Conservation (phyloP, 495 filamentous ascomycete species). For the Bathelium albidoporum region DNA sequence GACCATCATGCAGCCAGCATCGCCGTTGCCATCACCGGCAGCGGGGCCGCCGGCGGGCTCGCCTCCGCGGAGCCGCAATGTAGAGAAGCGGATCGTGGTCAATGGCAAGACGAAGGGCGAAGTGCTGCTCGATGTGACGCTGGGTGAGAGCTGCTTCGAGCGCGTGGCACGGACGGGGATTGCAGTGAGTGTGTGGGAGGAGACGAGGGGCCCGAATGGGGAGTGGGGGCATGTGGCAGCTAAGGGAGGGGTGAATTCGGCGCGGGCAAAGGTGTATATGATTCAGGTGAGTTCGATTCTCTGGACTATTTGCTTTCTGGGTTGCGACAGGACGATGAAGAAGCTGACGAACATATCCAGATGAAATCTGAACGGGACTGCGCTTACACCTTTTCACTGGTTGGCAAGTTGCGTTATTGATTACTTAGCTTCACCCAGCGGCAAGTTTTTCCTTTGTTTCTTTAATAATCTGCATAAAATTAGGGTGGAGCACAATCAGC, state of each 20-base stretch:
- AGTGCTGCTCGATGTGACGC: conserved; percentile 68
- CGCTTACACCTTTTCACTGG: conserved; percentile 24
- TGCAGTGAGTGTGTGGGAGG: conserved; percentile 77
- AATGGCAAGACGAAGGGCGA: conserved; percentile 54
- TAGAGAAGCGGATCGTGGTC: conserved; percentile 77
- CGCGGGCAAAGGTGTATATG: conserved; percentile 68
- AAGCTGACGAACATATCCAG: background rate
- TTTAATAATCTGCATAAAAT: background rate
- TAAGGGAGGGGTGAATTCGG: conserved; percentile 58
- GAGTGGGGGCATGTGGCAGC: conserved; percentile 54
- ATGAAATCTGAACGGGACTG: conserved; percentile 26
- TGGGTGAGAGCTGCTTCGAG: conserved; percentile 77
- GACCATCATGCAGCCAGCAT: conserved; percentile 62
- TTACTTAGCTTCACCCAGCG: background rate
- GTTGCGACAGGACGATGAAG: background rate
- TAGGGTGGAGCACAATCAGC: background rate
- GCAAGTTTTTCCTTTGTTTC: conserved; percentile 4
- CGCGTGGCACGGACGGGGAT: conserved; percentile 74
- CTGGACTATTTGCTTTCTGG: background rate
- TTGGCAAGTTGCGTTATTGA: conserved; percentile 23
- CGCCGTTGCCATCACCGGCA: conserved; percentile 37
- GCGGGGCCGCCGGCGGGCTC: conserved; percentile 20
- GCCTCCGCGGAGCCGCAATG: conserved; percentile 21
- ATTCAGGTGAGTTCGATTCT: conserved; percentile 44
- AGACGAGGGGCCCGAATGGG: conserved; percentile 51